Evolutionary conservation across 1,284 basidiomycete genomes (phyloP), one percentile per base, ranked within the genome.

Genomic region (Phellopilus nigrolimitatus): DNA sequence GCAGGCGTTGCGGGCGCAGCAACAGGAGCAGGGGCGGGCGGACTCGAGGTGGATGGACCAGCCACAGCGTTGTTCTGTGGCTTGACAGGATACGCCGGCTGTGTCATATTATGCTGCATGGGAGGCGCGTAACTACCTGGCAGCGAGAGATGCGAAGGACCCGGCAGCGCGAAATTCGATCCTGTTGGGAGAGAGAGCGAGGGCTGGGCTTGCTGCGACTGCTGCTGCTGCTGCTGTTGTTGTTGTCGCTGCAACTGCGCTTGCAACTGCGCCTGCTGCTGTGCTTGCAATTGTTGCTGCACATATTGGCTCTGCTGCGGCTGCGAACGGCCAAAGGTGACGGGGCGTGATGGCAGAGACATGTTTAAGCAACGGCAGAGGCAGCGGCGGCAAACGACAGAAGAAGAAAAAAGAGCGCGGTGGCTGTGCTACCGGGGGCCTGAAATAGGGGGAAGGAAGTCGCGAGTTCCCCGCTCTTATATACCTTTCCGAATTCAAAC

Each of bases 271-370:
- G 36, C 63, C 39, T 62, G 64, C 33, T 65, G 63, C 40, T 68
- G 70, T 54, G 56, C 55, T 53, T 61, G 64, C 43, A 65, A 69
- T 38, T 73, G 67, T 12, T 71, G 66, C 47, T 73, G 73, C 52
- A 71, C 70, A 15, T 72, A 72, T 53, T 71, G 71, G 48, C 70
- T 68, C 48, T 69, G 65, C 56, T 71, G 70, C 38, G 74, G 71
- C 52, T 70, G 71, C 43, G 82, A 70, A 55, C 84, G 78, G 55
- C 81, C 83, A 65, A 88, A 87, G 43, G 79, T 86, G 60, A 88
- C 76, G 62, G 84, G 85, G 62, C 86, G 86, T 56, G 86, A 78
- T 56, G 84, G 84, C 53, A 83, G 85, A 57, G 83, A 85, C 79
- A 83, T 86, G 53, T 54, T n/a, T 64, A 54, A 53, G 46, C 53